phyloP scores from a whole-genome alignment of 2,329 filamentous ascomycete genomes.

The Aspergillus fischeri region DNA sequence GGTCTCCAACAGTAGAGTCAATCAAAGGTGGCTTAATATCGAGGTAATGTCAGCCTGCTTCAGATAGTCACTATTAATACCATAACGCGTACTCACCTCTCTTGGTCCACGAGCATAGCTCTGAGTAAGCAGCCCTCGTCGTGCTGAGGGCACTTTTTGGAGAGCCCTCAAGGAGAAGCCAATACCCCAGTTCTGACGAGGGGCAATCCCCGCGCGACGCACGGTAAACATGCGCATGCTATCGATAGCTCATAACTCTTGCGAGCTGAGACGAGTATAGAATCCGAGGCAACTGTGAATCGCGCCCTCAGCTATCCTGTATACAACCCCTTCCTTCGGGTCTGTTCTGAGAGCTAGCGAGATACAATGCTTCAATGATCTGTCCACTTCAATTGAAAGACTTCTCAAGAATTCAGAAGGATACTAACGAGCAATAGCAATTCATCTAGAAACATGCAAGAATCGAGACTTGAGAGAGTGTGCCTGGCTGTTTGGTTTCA shows the following conservation, averaged over 20 bases:
- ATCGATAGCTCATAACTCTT: background rate
- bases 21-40: slow-evolving; percentile 41
- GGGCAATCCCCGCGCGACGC: slow-evolving; percentile 1
- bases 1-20: slow-evolving; percentile 44
- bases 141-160: background rate
- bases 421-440: background rate
- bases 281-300: background rate
- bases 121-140: slow-evolving; percentile 22
- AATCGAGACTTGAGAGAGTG: background rate
- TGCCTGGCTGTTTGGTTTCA: background rate
- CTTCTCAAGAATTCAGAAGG: too few species aligned
- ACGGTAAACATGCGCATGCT: background rate
- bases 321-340: background rate
- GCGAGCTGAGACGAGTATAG: background rate
- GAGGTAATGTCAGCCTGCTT: background rate
- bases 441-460: background rate
- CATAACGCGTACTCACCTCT: slow-evolving; percentile 17
- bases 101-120: slow-evolving; percentile 29
- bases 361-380: background rate
- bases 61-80: background rate
- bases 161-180: background rate
- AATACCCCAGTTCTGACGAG: background rate
- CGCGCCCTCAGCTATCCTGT: background rate
- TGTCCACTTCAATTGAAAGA: background rate
- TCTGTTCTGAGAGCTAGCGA: background rate